phyloP scores from a whole-genome alignment of 371 early-diverging fungal genomes.

The Circinella minor region DNA sequence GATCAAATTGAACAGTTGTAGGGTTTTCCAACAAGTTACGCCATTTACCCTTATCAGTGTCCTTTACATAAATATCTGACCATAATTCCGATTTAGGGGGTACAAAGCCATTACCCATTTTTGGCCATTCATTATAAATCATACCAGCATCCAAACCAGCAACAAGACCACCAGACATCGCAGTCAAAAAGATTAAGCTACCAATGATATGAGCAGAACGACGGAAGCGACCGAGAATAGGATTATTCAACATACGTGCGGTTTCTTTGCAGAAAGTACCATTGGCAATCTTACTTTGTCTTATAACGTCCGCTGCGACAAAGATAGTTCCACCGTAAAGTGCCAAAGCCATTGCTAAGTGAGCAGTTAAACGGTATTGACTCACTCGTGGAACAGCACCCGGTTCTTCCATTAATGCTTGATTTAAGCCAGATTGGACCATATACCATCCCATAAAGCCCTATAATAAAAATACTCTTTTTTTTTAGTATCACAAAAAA shows the following conservation, averaged over 20 bases:
- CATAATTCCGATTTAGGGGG: slow-evolving; percentile 78
- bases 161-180: slow-evolving; percentile 93
- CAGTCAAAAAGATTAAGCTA: slow-evolving; percentile 83
- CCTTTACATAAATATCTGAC: slow-evolving; percentile 62
- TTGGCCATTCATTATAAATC: slow-evolving; percentile 94
- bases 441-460: slow-evolving; percentile 98
- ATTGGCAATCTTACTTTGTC: slow-evolving; percentile 63
- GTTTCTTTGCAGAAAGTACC: slow-evolving; percentile 50
- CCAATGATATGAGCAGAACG: slow-evolving; percentile 64
- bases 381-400: slow-evolving; percentile 91
- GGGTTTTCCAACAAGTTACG: slow-evolving; percentile 93
- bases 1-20: slow-evolving; percentile 93
- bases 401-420: slow-evolving; percentile 78
- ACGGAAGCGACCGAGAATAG: slow-evolving; percentile 63
- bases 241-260: slow-evolving; percentile 56
- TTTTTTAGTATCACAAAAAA: background rate
- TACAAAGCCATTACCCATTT: slow-evolving; percentile 82
- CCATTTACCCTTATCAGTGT: slow-evolving; percentile 66
- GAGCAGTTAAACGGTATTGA: slow-evolving; percentile 93
- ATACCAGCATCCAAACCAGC: slow-evolving; percentile 98
- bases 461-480: slow-evolving; percentile 29
- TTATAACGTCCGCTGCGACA: slow-evolving; percentile 79
- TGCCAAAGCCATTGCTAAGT: slow-evolving; percentile 88
- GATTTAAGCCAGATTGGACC: slow-evolving; percentile 91
- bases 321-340: slow-evolving; percentile 82